Evolutionary conservation across 2,329 filamentous ascomycete species (phyloP), one percentile per base, ranked within the genome.

Genomic region (Ophiostoma quercus): DNA sequence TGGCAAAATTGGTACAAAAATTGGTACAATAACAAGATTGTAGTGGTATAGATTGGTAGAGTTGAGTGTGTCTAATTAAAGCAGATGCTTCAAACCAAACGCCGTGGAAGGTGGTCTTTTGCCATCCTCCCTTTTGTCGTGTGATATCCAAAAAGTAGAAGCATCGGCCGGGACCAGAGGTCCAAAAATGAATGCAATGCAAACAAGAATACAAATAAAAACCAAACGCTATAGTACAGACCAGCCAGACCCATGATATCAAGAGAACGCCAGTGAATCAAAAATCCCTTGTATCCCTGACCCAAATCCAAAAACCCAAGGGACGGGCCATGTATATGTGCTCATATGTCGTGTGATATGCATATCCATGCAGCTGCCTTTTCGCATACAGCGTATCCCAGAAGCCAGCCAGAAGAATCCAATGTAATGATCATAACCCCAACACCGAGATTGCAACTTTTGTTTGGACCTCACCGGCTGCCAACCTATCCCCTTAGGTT

Each of bases 41-140:
- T 66, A 66, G 57, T 63, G 69, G 66, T 57, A 65, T 70, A 66
- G 41, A 67, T 70, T 70, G 66, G 60, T 70, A 68, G 69, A 70
- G 69, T 68, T 70, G 69, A 57, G 66, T 68, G 57, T 54, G 47
- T 70, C 66, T 68, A 68, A 43, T 34, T 37, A 34, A 37, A 41
- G 54, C 65, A 43, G 14, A 62, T 62, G 57, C 57, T 62, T 62
- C 25, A 34, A 43, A 54, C 22, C 60, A 62, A 68, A 70, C 54
- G 57, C 68, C 65, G 68, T 54, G 37, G 68, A 65, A 54, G 65
- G 67, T 65, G 47, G 22, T 57, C n/a, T 65, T 63, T 22, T 19
- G 37, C 47, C 68, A 39, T 62, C 34, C 65, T 39, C 66, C 65
- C 37, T 29, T 63, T 32, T 32, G 57, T 60, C 54, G 54, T 67